Conservation (phyloP, 1,139 yeast species). For the Scheffersomyces illinoinensis region DNA sequence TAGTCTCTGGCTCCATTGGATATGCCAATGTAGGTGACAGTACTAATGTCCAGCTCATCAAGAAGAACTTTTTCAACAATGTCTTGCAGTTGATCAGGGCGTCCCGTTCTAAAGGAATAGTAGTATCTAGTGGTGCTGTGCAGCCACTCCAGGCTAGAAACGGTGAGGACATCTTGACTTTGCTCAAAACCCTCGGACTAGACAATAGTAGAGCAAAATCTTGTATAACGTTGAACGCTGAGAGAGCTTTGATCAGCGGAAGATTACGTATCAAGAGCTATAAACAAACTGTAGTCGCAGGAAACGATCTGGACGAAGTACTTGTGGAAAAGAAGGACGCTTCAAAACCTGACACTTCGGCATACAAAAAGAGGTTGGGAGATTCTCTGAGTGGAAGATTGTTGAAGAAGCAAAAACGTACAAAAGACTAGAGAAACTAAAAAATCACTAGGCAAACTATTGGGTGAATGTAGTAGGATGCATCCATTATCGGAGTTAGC, state of each 20-base stretch:
- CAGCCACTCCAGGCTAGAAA: constrained; percentile 62
- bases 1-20: constrained; percentile 46
- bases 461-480: not conserved
- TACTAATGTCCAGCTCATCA: constrained; percentile 27
- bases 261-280: constrained; percentile 68
- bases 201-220: constrained; percentile 61
- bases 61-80: constrained; percentile 68
- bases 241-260: constrained; percentile 67
- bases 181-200: constrained; percentile 70
- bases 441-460: not conserved
- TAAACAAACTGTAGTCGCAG: constrained; percentile 62
- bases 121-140: constrained; percentile 75
- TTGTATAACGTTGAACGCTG: constrained; percentile 60
- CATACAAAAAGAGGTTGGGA: constrained; percentile 25
- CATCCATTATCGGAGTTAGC: not conserved
- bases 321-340: constrained; percentile 21
- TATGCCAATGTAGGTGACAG: constrained; percentile 21
- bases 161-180: constrained; percentile 65
- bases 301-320: constrained; percentile 28
- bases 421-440: constrained; percentile 6
- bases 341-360: constrained; percentile 1
- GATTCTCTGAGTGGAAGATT: constrained; percentile 29
- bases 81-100: constrained; percentile 79
- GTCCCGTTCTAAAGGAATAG: constrained; percentile 74
- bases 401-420: constrained; percentile 21